These are phyloP conservation scores for Eucalyptus tenuipes DNA, from an alignment of 345 rosid genomes.

Conservation along the genomic window DNA sequence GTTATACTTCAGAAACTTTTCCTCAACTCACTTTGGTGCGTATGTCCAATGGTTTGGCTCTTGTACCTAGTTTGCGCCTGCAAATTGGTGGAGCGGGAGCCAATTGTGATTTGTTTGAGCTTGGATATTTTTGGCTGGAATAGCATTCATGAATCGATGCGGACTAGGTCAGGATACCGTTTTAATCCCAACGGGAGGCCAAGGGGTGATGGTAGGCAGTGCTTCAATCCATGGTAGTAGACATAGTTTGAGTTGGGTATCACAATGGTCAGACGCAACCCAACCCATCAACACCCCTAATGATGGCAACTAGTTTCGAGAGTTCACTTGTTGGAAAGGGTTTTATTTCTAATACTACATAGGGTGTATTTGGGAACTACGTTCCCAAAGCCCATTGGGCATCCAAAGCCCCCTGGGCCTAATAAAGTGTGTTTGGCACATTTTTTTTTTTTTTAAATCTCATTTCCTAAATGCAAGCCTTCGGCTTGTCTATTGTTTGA, in stretches of 20 bases:
- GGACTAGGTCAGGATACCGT: neutral
- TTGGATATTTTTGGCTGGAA: neutral
- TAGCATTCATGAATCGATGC: neutral
- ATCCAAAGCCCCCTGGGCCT: too few relatives aligned
- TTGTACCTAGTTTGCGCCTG: neutral
- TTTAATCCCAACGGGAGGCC: neutral
- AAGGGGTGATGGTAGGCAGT: neutral
- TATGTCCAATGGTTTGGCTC: neutral
- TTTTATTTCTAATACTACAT: neutral
- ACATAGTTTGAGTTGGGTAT: neutral
- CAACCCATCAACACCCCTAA: neutral
- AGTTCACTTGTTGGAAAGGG: neutral
- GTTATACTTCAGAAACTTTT: neutral
- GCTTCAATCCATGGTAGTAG: neutral
- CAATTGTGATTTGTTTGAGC: neutral
- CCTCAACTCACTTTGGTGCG: neutral
- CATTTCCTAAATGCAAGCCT: too few relatives aligned
- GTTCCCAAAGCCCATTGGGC: too few relatives aligned
- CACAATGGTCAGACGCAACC: neutral
- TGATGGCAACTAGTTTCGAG: neutral
- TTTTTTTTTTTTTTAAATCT: too few relatives aligned
- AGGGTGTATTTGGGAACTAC: too few relatives aligned
- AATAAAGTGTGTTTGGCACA: too few relatives aligned
- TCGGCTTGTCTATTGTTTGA: neutral
- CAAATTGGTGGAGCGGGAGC: neutral